These are phyloP conservation scores for Fraxinus greggii DNA, from an alignment of 305 asterid species.

Conservation along the genomic window DNA sequence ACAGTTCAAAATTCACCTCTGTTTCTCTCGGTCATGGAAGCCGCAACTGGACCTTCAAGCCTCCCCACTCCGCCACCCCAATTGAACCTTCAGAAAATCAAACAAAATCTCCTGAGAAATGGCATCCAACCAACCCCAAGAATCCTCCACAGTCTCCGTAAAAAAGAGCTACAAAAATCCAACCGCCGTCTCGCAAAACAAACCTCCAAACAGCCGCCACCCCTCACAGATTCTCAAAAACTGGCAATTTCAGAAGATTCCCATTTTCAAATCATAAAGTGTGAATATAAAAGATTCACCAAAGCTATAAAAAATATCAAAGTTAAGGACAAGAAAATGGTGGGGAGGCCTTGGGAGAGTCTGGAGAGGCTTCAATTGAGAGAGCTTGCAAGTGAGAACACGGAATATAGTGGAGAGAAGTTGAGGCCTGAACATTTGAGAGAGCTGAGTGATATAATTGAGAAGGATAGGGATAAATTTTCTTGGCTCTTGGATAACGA, in stretches of 20 bases:
- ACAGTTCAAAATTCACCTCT: not conserved
- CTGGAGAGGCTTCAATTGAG: conserved; percentile 59
- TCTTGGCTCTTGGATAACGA: conserved; percentile 83
- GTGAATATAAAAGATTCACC: conserved; percentile 65
- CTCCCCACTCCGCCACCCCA: conserved; percentile 42
- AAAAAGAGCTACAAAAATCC: conserved; percentile 70
- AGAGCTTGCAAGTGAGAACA: conserved; percentile 49
- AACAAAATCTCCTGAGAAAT: conserved; percentile 47
- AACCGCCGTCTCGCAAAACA: conserved; percentile 73
- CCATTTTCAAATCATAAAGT: conserved; percentile 55
- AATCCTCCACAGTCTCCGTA: conserved; percentile 79
- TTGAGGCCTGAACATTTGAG: conserved; percentile 56
- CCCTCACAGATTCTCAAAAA: conserved; percentile 47
- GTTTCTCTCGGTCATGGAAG: conserved; percentile 56
- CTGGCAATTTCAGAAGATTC: conserved; percentile 52
- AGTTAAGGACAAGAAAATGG: conserved; percentile 36
- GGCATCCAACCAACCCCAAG: conserved; percentile 77
- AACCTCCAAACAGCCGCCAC: conserved; percentile 49
- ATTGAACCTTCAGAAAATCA: conserved; percentile 52
- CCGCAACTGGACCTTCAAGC: conserved; percentile 56
- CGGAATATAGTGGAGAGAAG: conserved; percentile 48
- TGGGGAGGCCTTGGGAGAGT: conserved; percentile 92
- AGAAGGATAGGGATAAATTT: conserved; percentile 67
- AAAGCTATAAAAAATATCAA: conserved; percentile 26
- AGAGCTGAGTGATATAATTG: conserved; percentile 76